Evolutionary conservation across 768 basidiomycete species (phyloP).

Genomic region (Termitomyces sp.): DNA sequence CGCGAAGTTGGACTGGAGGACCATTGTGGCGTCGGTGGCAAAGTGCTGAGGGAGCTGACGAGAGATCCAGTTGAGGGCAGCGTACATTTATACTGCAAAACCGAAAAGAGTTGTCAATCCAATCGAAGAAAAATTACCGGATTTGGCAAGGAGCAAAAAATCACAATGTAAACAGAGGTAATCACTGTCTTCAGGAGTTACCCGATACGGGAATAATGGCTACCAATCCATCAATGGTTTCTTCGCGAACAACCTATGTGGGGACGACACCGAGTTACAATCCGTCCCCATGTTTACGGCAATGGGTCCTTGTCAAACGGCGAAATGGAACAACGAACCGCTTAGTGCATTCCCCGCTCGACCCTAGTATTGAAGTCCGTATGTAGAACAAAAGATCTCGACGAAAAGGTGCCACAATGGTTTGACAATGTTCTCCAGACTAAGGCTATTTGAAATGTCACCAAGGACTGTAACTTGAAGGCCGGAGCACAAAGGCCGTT

Average conservation of each 20-base stretch:
- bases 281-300: background rate
- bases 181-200: background rate
- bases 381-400: background rate
- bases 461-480: background rate
- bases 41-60: background rate
- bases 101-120: conserved; percentile 3
- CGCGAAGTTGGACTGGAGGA: conserved; percentile 21
- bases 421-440: background rate
- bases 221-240: conserved; percentile 7
- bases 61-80: background rate
- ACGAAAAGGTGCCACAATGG: conserved; percentile 5
- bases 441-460: background rate
- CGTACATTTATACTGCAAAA: conserved; percentile 3
- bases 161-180: background rate
- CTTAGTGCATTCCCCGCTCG: background rate
- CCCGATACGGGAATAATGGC: conserved; percentile 2
- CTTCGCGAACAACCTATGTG: background rate
- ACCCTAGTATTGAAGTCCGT: background rate
- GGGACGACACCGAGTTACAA: background rate
- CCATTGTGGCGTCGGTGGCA: conserved; percentile 25
- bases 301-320: background rate
- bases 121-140: conserved; percentile 3
- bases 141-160: background rate
- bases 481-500: background rate
- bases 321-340: background rate